Percentiles rank a stretch among this genome's conserved stretches.
These are phyloP conservation scores for Ustilago trichophora DNA, from an alignment of 1,284 basidiomycete species.

Conservation along the genomic window DNA sequence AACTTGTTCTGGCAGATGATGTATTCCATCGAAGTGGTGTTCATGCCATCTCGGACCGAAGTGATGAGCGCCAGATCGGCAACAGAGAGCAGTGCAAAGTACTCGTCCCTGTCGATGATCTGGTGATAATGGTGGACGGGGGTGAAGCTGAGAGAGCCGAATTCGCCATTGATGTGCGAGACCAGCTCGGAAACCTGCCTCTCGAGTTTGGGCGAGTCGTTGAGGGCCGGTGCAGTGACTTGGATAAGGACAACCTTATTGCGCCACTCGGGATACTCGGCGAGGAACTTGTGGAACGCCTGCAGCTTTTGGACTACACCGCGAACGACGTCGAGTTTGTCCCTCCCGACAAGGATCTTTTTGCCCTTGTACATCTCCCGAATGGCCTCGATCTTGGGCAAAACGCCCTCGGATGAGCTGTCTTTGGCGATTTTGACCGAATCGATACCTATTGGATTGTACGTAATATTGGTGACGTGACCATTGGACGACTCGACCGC, in stretches of 20 bases:
- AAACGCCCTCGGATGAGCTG: constrained; percentile 80
- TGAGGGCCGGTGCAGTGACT: constrained; percentile 93
- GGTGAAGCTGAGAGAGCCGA: constrained; percentile 92
- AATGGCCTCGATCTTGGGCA: constrained; percentile 87
- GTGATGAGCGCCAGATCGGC: constrained; percentile 97
- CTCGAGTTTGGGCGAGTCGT: constrained; percentile 92
- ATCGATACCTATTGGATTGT: constrained; percentile 98
- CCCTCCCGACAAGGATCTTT: constrained; percentile 98
- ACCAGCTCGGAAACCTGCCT: constrained; percentile 93
- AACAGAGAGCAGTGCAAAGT: constrained; percentile 93
- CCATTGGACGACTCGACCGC: constrained; percentile 90
- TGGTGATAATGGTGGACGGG: constrained; percentile 99
- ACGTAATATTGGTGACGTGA: constrained; percentile 82
- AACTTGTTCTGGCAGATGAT: constrained; percentile 87
- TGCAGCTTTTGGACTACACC: constrained; percentile 97
- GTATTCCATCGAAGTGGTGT: constrained; percentile 95
- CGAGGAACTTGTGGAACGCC: constrained; percentile 92
- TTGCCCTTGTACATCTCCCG: constrained; percentile 89
- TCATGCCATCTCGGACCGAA: constrained; percentile 96
- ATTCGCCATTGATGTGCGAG: constrained; percentile 95
- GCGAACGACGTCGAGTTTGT: constrained; percentile 98
- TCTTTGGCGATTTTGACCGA: constrained; percentile 87
- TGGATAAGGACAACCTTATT: constrained; percentile 79
- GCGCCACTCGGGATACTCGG: constrained; percentile 94
- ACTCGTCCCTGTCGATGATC: constrained; percentile 91